Percentiles rank a stretch among this genome's conserved stretches.
Conservation (phyloP, 23 red algal genomes). For the Gracilaria gracilis region DNA sequence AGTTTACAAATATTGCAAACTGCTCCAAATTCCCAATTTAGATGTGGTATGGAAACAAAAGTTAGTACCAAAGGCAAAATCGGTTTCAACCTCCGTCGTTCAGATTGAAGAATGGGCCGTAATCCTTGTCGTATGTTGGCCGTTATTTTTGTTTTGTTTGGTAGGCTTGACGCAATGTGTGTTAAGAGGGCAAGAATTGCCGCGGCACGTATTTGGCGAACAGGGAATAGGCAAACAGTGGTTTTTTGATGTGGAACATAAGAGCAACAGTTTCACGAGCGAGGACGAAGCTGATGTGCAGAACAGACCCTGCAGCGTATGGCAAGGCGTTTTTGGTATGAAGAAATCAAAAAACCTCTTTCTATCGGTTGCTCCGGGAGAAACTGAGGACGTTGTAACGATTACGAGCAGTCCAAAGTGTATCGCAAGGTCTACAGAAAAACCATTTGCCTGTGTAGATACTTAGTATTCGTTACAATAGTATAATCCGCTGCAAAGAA, state of each 20-base stretch:
- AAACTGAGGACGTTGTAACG: not conserved
- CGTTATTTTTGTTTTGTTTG: slow-evolving; percentile 4
- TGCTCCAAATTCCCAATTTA: not conserved
- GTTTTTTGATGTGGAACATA: not conserved
- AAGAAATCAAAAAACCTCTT: slow-evolving; percentile 7
- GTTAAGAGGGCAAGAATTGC: not conserved
- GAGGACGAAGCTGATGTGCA: not conserved
- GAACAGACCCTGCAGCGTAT: not conserved
- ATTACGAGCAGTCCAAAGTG: not conserved
- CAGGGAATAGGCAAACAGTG: not conserved
- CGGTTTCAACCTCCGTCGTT: not conserved
- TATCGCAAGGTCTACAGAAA: not conserved
- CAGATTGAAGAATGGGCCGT: slow-evolving; percentile 24
- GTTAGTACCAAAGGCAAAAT: not conserved
- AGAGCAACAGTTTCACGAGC: not conserved
- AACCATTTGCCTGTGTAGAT: slow-evolving; percentile 6
- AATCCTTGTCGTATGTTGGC: slow-evolving; percentile 8
- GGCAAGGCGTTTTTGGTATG: not conserved
- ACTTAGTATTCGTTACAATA: not conserved
- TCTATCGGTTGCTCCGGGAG: slow-evolving; percentile 21
- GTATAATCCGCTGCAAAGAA: no score
- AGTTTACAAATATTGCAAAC: slow-evolving; percentile 16
- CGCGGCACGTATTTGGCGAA: not conserved
- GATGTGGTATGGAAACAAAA: not conserved
- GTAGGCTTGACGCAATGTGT: not conserved